phyloP scores from a whole-genome alignment of 768 basidiomycete genomes.

The Multifurca ochricompacta region DNA sequence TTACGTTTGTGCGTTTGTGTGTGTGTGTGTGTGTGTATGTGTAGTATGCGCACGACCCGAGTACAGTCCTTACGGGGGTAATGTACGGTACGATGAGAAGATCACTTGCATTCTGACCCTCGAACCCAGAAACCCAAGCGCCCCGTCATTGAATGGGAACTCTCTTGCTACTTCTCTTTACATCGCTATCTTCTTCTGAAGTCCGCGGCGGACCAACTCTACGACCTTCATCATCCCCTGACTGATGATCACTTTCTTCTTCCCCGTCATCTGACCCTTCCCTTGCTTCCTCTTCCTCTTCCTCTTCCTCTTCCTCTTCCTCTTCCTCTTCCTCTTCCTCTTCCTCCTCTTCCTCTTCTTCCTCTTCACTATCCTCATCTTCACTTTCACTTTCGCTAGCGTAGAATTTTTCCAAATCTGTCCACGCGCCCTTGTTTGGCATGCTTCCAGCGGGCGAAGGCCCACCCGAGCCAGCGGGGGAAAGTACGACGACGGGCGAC shows the following conservation, averaged over 20 bases:
- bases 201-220: background rate
- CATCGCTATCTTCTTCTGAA: constrained; percentile 7
- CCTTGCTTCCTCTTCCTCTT: constrained; percentile 22
- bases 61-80: background rate
- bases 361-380: constrained; percentile 24
- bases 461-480: constrained; percentile 36
- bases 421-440: constrained; percentile 37
- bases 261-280: constrained; percentile 18
- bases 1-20: background rate
- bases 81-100: background rate
- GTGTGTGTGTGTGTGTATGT: background rate
- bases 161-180: background rate
- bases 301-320: constrained; percentile 22
- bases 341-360: constrained; percentile 19
- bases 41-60: background rate
- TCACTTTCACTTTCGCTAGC: constrained; percentile 30
- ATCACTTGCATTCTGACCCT: background rate
- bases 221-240: constrained; percentile 25
- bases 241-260: constrained; percentile 26
- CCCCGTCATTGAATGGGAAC: background rate
- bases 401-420: constrained; percentile 71
- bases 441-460: constrained; percentile 29
- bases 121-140: background rate
- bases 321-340: constrained; percentile 32
- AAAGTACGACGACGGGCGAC: constrained; percentile 45